A percentile compares a stretch with the other conserved stretches of the same genome.
Evolutionary conservation across 441 rosid genomes (phyloP).

Genomic region (Adansonia madagascariensis): DNA sequence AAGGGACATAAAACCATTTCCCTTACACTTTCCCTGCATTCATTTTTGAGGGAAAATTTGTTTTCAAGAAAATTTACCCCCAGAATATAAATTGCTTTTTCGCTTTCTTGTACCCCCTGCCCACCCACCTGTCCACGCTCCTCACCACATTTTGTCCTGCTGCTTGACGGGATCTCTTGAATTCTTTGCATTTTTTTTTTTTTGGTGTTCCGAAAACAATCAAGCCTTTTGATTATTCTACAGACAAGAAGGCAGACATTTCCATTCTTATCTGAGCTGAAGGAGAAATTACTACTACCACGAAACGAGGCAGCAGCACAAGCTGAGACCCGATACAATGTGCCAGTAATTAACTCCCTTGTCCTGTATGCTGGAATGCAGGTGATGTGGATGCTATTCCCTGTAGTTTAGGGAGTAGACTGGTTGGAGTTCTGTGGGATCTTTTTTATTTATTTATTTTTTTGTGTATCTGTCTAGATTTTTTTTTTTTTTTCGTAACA

Average conservation of each 20-base stretch:
- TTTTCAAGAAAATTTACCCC: not conserved
- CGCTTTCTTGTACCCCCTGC: not conserved
- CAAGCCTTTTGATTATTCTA: not conserved
- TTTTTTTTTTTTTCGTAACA: too few relatives aligned
- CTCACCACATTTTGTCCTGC: too few relatives aligned
- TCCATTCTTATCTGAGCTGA: slow-evolving; percentile 33
- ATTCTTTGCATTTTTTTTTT: not conserved
- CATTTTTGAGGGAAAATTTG: too few relatives aligned
- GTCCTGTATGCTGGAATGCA: slow-evolving; percentile 37
- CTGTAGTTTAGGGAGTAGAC: not conserved
- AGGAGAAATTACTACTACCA: slow-evolving; percentile 32
- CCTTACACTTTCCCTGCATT: not conserved
- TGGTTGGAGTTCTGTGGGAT: not conserved
- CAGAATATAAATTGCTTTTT: too few relatives aligned
- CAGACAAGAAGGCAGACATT: slow-evolving; percentile 33
- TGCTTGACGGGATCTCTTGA: too few relatives aligned
- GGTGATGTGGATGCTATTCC: slow-evolving; percentile 19
- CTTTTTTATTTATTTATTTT: not conserved
- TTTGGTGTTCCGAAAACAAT: not conserved
- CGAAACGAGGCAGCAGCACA: slow-evolving; percentile 31
- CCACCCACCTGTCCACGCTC: too few relatives aligned
- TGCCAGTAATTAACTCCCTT: slow-evolving; percentile 38
- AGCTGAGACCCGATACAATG: slow-evolving; percentile 37
- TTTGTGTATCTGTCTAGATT: too few relatives aligned
- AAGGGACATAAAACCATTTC: not conserved